phyloP scores from a whole-genome alignment of 129 eudicot species.

The Helichrysum umbraculigerum region DNA sequence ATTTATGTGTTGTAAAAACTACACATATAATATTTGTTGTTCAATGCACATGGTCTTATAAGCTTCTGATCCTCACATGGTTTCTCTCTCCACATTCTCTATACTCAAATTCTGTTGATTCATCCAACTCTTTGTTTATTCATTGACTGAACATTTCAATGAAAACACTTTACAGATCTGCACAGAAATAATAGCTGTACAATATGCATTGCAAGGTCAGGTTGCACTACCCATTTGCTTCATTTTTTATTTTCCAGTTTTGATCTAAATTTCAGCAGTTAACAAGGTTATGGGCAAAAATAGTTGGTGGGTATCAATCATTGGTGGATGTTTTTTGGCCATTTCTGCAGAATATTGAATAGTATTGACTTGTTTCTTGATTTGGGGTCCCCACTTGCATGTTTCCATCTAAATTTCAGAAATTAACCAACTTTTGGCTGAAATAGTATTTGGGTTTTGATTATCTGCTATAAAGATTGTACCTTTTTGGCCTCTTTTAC shows the following conservation, averaged over 20 bases:
- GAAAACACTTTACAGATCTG: slow-evolving; percentile 29
- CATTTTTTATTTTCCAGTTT: not conserved
- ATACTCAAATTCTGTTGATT: not conserved
- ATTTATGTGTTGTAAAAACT: slow-evolving; percentile 35
- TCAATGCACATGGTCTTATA: slow-evolving; percentile 35
- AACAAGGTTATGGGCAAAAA: slow-evolving; percentile 7
- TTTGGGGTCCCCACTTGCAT: not conserved
- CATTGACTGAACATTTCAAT: slow-evolving; percentile 24
- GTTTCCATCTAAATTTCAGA: slow-evolving; percentile 1
- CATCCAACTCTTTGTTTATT: slow-evolving; percentile 30
- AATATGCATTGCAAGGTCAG: slow-evolving; percentile 15
- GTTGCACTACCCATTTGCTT: not conserved
- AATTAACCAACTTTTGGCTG: not conserved
- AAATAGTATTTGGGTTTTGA: not conserved
- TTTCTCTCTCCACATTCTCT: slow-evolving; percentile 24
- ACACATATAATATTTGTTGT: slow-evolving; percentile 22
- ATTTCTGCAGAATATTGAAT: slow-evolving; percentile 14
- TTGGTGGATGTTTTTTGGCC: slow-evolving; percentile 7
- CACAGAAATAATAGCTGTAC: slow-evolving; percentile 1
- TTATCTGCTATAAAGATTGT: not conserved
- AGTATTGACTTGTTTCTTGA: not conserved
- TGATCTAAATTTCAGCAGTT: slow-evolving; percentile 23
- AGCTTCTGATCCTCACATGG: slow-evolving; percentile 34
- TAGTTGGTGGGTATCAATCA: slow-evolving; percentile 23
- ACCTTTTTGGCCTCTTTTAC: not conserved